Evolutionary conservation across 169 alveolate genomes (phyloP).

Genomic region (Cyclospora cayetanensis): DNA sequence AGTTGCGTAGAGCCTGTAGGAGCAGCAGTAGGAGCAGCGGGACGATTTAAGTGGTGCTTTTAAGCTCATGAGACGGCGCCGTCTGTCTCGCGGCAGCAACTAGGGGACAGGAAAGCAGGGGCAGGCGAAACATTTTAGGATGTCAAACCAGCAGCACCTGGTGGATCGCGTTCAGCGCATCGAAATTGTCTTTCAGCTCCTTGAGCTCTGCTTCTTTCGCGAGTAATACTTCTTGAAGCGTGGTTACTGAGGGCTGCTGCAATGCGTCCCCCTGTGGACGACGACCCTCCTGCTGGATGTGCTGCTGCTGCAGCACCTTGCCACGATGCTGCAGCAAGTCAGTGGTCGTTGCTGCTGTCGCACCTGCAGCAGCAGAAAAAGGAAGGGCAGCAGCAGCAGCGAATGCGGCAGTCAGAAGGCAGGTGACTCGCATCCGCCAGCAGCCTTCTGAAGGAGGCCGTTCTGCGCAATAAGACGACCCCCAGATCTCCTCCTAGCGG

Average conservation of each 20-base stretch:
- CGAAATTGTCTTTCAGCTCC: background rate
- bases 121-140: background rate
- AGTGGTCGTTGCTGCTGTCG: background rate
- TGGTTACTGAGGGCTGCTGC: background rate
- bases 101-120: background rate
- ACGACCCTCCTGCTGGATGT: background rate
- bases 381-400: background rate
- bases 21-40: background rate
- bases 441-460: too few relatives aligned
- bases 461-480: too few relatives aligned
- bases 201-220: background rate
- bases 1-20: conserved; percentile 14
- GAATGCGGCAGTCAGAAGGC: too few relatives aligned
- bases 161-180: background rate
- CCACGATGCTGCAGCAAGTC: conserved; percentile 28
- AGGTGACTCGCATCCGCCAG: too few relatives aligned
- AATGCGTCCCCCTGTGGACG: too few relatives aligned
- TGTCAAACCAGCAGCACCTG: background rate
- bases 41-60: too few relatives aligned
- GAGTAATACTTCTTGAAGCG: background rate
- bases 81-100: background rate
- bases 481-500: too few relatives aligned
- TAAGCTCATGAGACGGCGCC: background rate
- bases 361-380: conserved; percentile 31
- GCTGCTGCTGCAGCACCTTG: conserved; percentile 55